Conservation (phyloP, 2,329 filamentous ascomycete species). For the Verticillium longisporum region DNA sequence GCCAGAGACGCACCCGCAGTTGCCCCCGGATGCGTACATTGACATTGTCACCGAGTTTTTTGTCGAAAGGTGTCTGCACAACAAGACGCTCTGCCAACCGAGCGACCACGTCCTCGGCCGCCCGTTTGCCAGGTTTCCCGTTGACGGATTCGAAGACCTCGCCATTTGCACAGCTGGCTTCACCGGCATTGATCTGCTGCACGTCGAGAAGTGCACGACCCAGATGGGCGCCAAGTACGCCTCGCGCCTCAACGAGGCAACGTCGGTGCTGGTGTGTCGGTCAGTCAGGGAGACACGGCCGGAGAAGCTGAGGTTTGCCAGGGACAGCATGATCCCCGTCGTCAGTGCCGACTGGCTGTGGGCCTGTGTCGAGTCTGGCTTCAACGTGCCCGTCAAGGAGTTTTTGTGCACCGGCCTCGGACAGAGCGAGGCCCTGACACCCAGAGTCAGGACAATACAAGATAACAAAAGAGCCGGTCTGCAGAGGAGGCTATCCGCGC, state of each 20-base stretch:
- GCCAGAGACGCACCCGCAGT: conserved; percentile 34
- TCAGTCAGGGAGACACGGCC: conserved; percentile 48
- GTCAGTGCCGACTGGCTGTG: conserved; percentile 80
- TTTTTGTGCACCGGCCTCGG: conserved; percentile 42
- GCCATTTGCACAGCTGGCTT: conserved; percentile 78
- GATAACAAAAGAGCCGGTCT: conserved; percentile 5
- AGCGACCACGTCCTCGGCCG: conserved; percentile 65
- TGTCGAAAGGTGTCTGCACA: conserved; percentile 80
- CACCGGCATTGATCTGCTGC: conserved; percentile 74
- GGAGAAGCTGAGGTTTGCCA: conserved; percentile 74
- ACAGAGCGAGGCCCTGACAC: conserved; percentile 2
- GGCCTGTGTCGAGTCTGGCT: conserved; percentile 62
- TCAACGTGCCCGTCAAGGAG: conserved; percentile 33
- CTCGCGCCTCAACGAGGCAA: conserved; percentile 64
- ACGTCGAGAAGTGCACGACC: conserved; percentile 69
- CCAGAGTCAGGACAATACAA: conserved; percentile 1
- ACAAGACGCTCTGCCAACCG: conserved; percentile 65
- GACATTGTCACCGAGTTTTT: conserved; percentile 80
- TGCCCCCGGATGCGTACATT: conserved; percentile 23
- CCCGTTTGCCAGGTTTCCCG: conserved; percentile 66
- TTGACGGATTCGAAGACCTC: conserved; percentile 62
- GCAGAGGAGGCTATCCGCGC: conserved; percentile 8
- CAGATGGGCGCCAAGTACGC: conserved; percentile 77
- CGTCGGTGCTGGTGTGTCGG: conserved; percentile 74
- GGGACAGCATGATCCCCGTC: conserved; percentile 71